Base-by-base conservation (phyloP, 257 asterid species). In the Solanum ossicruentum region DNA sequence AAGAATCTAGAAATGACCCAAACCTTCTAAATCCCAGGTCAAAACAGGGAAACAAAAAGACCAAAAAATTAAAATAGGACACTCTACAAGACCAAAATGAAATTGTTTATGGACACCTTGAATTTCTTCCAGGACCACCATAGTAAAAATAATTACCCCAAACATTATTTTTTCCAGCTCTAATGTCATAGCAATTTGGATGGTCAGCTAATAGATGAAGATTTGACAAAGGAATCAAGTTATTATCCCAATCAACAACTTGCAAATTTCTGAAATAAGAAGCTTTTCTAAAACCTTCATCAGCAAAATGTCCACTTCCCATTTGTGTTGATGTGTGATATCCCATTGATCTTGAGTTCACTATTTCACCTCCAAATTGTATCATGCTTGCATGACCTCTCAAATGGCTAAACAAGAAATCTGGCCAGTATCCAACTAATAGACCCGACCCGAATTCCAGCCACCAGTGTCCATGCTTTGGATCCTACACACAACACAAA, bases 391-490 rank as follows among this genome's bases (percentile, higher is more conserved):
- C 99, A 87, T 95, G 98, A 13, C 85, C 85, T 57, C 85, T 92
- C 12, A 95, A 72, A 86, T 95, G 99, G 58, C 93, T 92, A 84
- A 95, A 95, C 87, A 95, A 85, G 87, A 86, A 85, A 8, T 95
- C 88, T 3, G 99, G 99, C 99, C 99, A 95, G 86, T 95, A 95
- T 56, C 99, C 99, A 0, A 95, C 94, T 13, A 95, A 92, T 5
- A 95, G 81, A 1, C 99, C 99, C 7, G 92, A 77, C 16, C 99
- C 99, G 61, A 95, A 93, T 80, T 95, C 95, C 0, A 95, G 94
- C 99, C 99, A 95, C 99, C 99, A 95, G 32, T 95, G 96, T n/a
- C 99, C 99, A 85, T 95, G 99, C 75, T 94, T 94, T 10, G 99
- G 99, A 84, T 95, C 99, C 98, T 95, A 87, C 58, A 54, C 2